phyloP scores from a whole-genome alignment of 2,329 filamentous ascomycete species.

The Iodosphaeria phyllophila region DNA sequence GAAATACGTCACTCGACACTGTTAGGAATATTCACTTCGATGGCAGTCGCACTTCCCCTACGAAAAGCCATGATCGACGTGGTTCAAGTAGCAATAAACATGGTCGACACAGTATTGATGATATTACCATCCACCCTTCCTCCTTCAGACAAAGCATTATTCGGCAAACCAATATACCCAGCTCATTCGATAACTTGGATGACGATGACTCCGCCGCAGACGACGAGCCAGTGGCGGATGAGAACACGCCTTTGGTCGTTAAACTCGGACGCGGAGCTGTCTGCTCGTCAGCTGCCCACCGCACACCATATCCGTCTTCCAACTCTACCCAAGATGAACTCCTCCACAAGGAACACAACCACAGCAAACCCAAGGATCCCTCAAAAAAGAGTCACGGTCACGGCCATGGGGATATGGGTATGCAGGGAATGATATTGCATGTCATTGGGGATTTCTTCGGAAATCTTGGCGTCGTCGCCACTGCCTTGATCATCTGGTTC shows the following conservation, averaged over 20 bases:
- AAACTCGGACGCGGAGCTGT: conserved; percentile 5
- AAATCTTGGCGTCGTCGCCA: conserved; percentile 70
- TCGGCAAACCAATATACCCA: conserved; percentile 46
- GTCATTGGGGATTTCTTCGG: conserved; percentile 71
- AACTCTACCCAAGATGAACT: conserved; percentile 27
- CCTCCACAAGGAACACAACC: conserved; percentile 58
- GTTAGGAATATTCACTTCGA: no score
- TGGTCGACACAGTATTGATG: conserved; percentile 42
- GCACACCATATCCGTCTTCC: conserved; percentile 8
- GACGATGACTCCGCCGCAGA: conserved; percentile 24
- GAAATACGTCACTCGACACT: no score
- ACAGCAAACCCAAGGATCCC: conserved; percentile 48
- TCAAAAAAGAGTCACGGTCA: conserved; percentile 37
- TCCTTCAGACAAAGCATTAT: conserved; percentile 89
- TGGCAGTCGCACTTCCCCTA: no score
- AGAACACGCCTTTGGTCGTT: conserved; percentile 19
- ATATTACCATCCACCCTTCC: conserved; percentile 74
- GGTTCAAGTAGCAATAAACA: conserved; percentile 30
- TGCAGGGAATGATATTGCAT: conserved; percentile 68
- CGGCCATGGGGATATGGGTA: conserved; percentile 79
- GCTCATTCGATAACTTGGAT: conserved; percentile 33
- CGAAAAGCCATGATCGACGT: conserved; percentile 24
- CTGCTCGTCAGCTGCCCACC: conserved; percentile 12
- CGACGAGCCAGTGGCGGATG: conserved; percentile 13
- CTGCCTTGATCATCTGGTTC: conserved; percentile 80